A percentile compares a stretch with the other conserved stretches of the same genome.
Conservation (phyloP, 2,329 filamentous ascomycete genomes). For the Trichoderma citrinoviride region DNA sequence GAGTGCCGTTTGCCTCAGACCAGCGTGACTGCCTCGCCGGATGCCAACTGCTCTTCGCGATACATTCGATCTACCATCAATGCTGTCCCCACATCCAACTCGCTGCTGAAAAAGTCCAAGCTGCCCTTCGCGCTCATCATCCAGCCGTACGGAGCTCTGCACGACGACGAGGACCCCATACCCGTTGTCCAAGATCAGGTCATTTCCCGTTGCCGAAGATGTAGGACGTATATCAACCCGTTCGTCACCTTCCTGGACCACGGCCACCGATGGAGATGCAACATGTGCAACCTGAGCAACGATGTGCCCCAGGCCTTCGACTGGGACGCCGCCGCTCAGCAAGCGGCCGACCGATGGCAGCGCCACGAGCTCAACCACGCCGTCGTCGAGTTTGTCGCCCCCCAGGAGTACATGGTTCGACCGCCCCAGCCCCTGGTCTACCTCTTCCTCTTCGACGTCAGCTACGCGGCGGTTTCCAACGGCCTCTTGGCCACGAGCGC, state of each 20-base stretch:
- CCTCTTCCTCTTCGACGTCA: constrained; percentile 92
- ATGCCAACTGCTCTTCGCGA: constrained; percentile 88
- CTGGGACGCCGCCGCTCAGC: constrained; percentile 91
- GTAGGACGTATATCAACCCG: constrained; percentile 95
- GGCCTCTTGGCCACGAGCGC: constrained; percentile 90
- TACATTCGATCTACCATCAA: constrained; percentile 96
- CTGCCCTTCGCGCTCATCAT: constrained; percentile 94
- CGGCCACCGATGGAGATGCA: constrained; percentile 96
- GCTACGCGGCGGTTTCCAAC: constrained; percentile 83
- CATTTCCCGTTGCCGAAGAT: constrained; percentile 93
- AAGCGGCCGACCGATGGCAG: constrained; percentile 88
- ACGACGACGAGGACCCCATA: constrained; percentile 87
- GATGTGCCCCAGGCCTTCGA: constrained; percentile 99
- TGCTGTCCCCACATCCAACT: constrained; percentile 87
- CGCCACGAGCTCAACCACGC: constrained; percentile 89
- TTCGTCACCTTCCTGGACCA: constrained; percentile 96
- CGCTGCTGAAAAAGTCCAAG: constrained; percentile 92
- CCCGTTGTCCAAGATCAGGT: constrained; percentile 95
- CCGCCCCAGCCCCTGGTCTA: constrained; percentile 95
- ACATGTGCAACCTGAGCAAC: constrained; percentile 99
- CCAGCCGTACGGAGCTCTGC: constrained; percentile 88
- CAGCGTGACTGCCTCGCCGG: constrained; percentile 85
- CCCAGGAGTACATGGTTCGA: constrained; percentile 99
- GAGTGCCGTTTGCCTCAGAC: constrained; percentile 50
- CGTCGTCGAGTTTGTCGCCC: constrained; percentile 96